phyloP scores from a whole-genome alignment of 768 basidiomycete species.

The Tylopilus subfusipes region DNA sequence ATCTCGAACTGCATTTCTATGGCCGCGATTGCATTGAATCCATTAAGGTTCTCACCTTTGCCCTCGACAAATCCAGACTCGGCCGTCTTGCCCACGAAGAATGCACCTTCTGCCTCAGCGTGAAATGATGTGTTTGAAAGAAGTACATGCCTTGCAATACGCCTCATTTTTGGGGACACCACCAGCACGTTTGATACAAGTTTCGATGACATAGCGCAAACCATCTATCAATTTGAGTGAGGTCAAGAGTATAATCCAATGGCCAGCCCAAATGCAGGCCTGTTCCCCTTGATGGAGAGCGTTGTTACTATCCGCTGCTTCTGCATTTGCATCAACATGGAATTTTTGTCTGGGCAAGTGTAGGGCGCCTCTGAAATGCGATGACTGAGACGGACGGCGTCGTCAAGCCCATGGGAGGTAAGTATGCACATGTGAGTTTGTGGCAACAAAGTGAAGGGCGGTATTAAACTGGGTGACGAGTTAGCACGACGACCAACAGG shows the following conservation, averaged over 20 bases:
- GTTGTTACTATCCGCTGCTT: constrained; percentile 8
- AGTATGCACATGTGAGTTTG: constrained; percentile 62
- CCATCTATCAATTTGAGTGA: constrained; percentile 52
- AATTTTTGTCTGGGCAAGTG: constrained; percentile 55
- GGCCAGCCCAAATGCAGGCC: constrained; percentile 55
- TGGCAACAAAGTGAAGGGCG: constrained; percentile 54
- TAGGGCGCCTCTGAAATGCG: constrained; percentile 54
- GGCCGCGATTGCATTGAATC: constrained; percentile 71
- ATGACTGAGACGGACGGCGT: constrained; percentile 58
- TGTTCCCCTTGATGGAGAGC: constrained; percentile 26
- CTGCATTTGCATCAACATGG: constrained; percentile 24
- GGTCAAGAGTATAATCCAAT: constrained; percentile 57
- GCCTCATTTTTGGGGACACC: no score
- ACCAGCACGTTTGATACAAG: no score
- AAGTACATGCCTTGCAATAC: no score
- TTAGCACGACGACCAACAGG: neutral
- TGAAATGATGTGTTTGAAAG: no score
- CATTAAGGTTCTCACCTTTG: constrained; percentile 78
- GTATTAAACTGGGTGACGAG: constrained; percentile 40
- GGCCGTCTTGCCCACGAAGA: constrained; percentile 75
- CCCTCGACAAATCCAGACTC: constrained; percentile 85
- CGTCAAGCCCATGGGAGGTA: constrained; percentile 94
- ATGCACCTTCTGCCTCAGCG: constrained; percentile 84
- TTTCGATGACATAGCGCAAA: no score
- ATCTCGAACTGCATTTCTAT: constrained; percentile 83